phyloP scores from a whole-genome alignment of 116 monocot species.

The Thalassia testudinum region DNA sequence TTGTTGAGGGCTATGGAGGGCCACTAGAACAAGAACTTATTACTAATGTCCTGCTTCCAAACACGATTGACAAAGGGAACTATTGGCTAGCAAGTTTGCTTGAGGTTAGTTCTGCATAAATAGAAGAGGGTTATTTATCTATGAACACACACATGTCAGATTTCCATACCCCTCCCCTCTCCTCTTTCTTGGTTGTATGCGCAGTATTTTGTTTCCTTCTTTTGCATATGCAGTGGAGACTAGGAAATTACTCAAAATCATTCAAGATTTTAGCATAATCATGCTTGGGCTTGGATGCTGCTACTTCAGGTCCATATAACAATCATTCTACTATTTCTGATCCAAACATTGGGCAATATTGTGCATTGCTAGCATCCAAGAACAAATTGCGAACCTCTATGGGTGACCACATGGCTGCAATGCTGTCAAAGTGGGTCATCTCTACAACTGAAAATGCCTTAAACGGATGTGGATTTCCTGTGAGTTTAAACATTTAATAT shows the following conservation, averaged over 20 bases:
- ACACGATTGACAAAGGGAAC: conserved; percentile 59
- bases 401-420: conserved; percentile 37
- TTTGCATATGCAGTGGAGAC: conserved; percentile 52
- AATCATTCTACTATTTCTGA: conserved; percentile 28
- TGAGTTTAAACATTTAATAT: conserved; percentile 24
- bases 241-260: conserved; percentile 64
- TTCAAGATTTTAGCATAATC: conserved; percentile 25
- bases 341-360: conserved; percentile 67
- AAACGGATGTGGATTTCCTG: conserved; percentile 71
- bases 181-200: too few species aligned
- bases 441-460: conserved; percentile 43
- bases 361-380: conserved; percentile 44
- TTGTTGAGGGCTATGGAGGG: conserved; percentile 72
- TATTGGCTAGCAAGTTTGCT: conserved; percentile 73
- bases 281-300: conserved; percentile 2
- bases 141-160: too few species aligned
- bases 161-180: too few species aligned
- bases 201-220: too few species aligned
- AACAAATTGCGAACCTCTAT: conserved; percentile 54
- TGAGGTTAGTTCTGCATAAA: conserved; percentile 27
- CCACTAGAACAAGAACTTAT: conserved; percentile 64
- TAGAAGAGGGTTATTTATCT: too few species aligned
- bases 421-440: conserved; percentile 42
- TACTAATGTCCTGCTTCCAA: conserved; percentile 56
- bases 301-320: conserved; percentile 6